phyloP scores from a whole-genome alignment of 345 rosid species.

The Mangifera indica region DNA sequence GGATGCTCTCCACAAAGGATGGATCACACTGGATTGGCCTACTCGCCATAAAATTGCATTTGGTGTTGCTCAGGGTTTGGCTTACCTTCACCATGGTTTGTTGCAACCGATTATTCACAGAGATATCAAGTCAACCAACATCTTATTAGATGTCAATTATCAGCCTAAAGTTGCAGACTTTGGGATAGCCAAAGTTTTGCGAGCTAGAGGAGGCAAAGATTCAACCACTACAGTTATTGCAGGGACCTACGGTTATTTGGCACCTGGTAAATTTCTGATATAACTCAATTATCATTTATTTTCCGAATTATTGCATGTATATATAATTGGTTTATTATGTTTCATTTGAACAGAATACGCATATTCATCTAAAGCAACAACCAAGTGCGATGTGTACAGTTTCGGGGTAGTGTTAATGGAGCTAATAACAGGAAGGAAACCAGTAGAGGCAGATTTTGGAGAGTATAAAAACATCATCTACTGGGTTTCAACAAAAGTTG shows the following conservation, averaged over 20 bases:
- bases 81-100: conserved; percentile 89
- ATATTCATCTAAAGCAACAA: conserved; percentile 77
- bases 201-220: conserved; percentile 78
- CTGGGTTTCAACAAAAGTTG: conserved; percentile 74
- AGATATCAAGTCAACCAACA: conserved; percentile 89
- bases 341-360: conserved; percentile 62
- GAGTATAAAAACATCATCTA: conserved; percentile 78
- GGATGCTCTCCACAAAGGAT: conserved; percentile 80
- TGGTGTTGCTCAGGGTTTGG: conserved; percentile 89
- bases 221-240: conserved; percentile 79
- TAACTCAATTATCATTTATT: conserved; percentile 1
- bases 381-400: conserved; percentile 91
- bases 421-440: conserved; percentile 79
- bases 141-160: conserved; percentile 66
- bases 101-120: conserved; percentile 74
- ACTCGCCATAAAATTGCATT: conserved; percentile 83
- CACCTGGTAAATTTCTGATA: conserved; percentile 58
- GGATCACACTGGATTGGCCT: conserved; percentile 64
- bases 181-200: conserved; percentile 91
- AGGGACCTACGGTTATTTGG: conserved; percentile 92
- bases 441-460: conserved; percentile 71
- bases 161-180: conserved; percentile 94
- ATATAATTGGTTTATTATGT: background rate
- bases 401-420: conserved; percentile 92
- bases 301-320: background rate